Evolutionary conservation across 306 rosid species (phyloP), one percentile per base, ranked within the genome.

Genomic region (Citrullus mucosospermus): DNA sequence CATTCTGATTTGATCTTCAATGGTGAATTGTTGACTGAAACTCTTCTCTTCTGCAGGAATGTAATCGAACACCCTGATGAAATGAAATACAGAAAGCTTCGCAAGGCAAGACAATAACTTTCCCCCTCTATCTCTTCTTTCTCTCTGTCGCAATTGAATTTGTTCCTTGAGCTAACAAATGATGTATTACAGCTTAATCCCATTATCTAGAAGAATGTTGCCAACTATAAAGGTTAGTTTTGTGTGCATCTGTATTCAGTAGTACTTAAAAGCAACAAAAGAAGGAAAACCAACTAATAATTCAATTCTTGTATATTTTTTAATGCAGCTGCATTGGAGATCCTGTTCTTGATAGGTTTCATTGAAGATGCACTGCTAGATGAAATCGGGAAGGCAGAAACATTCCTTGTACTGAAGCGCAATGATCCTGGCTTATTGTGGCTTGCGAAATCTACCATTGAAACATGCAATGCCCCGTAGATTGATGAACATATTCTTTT

Each of bases 391-490:
- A 91, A 80, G 68, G 60, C 87, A 46, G 95, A 95, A 83, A 85
- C 91, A 16, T 91, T 90, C 78, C 84, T 95, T 18, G 96, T 91
- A 87, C 82, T 95, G 89, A 91, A 91, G 87, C 84, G 97, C 77
- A 85, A 95, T 71, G 99, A 95, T 85, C 99, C 93, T 1, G 97
- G 92, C 65, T 82, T 95, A 74, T 80, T 95, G 86, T 95, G 99
- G 99, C 92, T 92, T 78, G 99, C 97, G 77, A 92, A 95, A 87
- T 88, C 97, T 78, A 85, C 88, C 81, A 88, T 95, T 8, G 97
- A 95, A 85, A 83, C 93, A 55, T 79, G 84, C 75, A 61, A 50
- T 65, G 46, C 80, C 59, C 67, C 63, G 78, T 91, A 88, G 86
- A 77, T 25, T 62, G n/a, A 25, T 82, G 68, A 48, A 38, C 53